phyloP scores from a whole-genome alignment of 768 basidiomycete genomes.

The Rhizopogon vulgaris region DNA sequence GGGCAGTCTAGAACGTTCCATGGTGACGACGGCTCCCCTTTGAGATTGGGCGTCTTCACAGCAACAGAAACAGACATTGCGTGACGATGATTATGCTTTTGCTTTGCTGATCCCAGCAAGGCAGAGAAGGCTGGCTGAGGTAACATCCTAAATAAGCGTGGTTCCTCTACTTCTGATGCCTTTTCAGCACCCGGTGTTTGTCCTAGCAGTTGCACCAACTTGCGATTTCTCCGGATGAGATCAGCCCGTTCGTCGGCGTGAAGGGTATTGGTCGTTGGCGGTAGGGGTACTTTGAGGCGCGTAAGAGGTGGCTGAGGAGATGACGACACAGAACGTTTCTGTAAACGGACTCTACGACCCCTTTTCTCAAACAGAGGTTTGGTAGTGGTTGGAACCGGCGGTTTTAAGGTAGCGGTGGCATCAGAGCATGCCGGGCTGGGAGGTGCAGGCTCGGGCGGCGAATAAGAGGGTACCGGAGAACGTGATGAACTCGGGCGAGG shows the following conservation, averaged over 20 bases:
- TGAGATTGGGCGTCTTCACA: slow-evolving; percentile 12
- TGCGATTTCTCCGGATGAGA: slow-evolving; percentile 66
- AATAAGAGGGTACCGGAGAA: slow-evolving; percentile 22
- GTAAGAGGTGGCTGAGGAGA: slow-evolving; percentile 19
- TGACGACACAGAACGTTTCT: slow-evolving; percentile 22
- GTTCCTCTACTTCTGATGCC: slow-evolving; percentile 20
- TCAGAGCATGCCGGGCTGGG: slow-evolving; percentile 7
- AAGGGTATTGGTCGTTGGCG: slow-evolving; percentile 66
- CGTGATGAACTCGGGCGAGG: slow-evolving; percentile 17
- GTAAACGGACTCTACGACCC: slow-evolving; percentile 11
- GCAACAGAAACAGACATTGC: slow-evolving; percentile 26
- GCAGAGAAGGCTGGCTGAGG: slow-evolving; percentile 20
- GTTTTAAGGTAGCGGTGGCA: slow-evolving; percentile 21
- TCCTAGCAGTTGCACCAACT: slow-evolving; percentile 78
- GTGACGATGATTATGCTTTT: slow-evolving; percentile 21
- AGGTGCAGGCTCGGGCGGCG: slow-evolving; percentile 25
- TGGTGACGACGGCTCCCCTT: slow-evolving; percentile 19
- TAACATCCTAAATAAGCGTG: slow-evolving; percentile 13
- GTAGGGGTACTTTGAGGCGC: slow-evolving; percentile 26
- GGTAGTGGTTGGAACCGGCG: slow-evolving; percentile 39
- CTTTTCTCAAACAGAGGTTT: slow-evolving; percentile 40
- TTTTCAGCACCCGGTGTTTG: slow-evolving; percentile 49
- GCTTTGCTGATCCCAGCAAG: slow-evolving; percentile 21
- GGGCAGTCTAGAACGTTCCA: slow-evolving; percentile 31
- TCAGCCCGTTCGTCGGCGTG: slow-evolving; percentile 62